phyloP scores from a whole-genome alignment of 345 rosid genomes.

The Citrus hindsii region DNA sequence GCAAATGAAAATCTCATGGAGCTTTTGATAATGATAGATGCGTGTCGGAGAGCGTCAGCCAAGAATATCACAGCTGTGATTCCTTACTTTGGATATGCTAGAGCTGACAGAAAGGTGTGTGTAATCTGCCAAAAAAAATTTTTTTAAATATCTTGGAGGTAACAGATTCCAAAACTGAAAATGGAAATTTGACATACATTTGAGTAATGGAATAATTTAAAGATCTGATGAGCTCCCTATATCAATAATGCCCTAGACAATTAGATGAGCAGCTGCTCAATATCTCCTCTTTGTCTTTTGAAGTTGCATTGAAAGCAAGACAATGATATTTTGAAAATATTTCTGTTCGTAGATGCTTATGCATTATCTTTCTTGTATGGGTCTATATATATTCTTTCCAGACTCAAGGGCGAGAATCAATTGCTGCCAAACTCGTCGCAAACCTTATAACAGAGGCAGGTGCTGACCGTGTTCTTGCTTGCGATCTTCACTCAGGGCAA shows the following conservation, averaged over 20 bases:
- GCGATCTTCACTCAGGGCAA: slow-evolving; percentile 99
- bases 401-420: slow-evolving; percentile 98
- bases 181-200: not conserved
- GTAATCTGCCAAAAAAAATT: not conserved
- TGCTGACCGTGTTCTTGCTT: slow-evolving; percentile 91
- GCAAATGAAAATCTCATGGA: slow-evolving; percentile 99
- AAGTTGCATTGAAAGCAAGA: slow-evolving; percentile 1
- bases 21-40: slow-evolving; percentile 92
- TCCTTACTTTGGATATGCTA: slow-evolving; percentile 96
- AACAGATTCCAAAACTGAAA: not conserved
- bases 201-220: not conserved
- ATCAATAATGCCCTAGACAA: not conserved
- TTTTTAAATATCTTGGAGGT: not conserved
- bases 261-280: not conserved
- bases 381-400: slow-evolving; percentile 26
- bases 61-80: slow-evolving; percentile 89
- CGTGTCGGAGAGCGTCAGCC: slow-evolving; percentile 95
- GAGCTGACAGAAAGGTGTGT: slow-evolving; percentile 93
- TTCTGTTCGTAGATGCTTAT: not conserved
- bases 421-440: slow-evolving; percentile 96
- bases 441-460: slow-evolving; percentile 96
- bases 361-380: not conserved
- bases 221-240: not conserved
- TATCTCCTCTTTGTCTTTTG: not conserved
- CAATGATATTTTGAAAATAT: slow-evolving; percentile 1